Percentiles rank a stretch among this genome's conserved stretches.
phyloP scores from a whole-genome alignment of 371 early-diverging fungal species.

The Apophysomyces ossiformis region DNA sequence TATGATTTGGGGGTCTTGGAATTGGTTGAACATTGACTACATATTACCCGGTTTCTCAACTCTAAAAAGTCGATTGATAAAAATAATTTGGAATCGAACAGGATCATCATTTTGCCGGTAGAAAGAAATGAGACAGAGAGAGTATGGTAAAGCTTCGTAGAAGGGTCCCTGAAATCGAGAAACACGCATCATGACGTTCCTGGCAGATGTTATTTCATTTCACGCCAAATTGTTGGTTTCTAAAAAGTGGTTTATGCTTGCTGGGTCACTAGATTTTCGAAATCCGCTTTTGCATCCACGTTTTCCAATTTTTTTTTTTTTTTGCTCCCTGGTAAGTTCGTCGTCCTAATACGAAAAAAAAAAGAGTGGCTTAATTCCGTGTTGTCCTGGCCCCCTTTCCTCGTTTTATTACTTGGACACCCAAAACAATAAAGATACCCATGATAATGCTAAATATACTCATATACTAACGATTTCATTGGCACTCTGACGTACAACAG shows the following conservation, averaged over 20 bases:
- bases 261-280: not conserved
- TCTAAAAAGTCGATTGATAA: not conserved
- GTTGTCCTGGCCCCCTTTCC: no score
- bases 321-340: not conserved
- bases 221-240: not conserved
- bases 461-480: no score
- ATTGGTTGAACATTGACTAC: constrained; percentile 9
- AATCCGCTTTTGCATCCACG: constrained; percentile 5
- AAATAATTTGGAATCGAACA: not conserved
- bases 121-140: not conserved
- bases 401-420: no score
- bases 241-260: no score
- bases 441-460: no score
- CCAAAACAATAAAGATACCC: no score
- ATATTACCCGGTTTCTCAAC: constrained; percentile 4
- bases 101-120: not conserved
- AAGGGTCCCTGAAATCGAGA: no score
- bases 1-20: not conserved
- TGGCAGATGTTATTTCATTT: constrained; percentile 13
- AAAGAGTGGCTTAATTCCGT: not conserved
- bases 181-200: constrained; percentile 19
- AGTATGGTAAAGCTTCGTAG: not conserved
- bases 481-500: no score
- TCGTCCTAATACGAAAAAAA: not conserved
- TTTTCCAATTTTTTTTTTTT: not conserved